phyloP scores from a whole-genome alignment of 2,329 filamentous ascomycete species.

The Mycocentrospora acerina region DNA sequence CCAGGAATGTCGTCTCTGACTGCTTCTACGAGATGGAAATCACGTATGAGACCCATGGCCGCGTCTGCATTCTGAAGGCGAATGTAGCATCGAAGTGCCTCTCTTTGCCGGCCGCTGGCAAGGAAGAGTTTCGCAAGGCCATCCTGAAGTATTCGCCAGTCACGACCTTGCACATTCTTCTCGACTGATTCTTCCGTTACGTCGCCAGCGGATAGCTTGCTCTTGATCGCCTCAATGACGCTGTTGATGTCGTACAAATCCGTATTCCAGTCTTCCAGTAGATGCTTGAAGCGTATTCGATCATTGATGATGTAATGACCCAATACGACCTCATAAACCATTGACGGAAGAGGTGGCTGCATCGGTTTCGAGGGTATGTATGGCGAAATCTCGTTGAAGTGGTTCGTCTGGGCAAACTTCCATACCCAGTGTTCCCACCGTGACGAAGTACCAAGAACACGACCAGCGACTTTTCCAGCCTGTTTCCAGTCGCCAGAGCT shows the following conservation, averaged over 20 bases:
- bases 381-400: slow-evolving; percentile 85
- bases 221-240: slow-evolving; percentile 76
- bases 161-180: slow-evolving; percentile 68
- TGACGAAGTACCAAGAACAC: slow-evolving; percentile 75
- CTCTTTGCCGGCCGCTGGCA: slow-evolving; percentile 74
- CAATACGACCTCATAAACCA: slow-evolving; percentile 86
- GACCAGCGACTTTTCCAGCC: slow-evolving; percentile 79
- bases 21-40: slow-evolving; percentile 86
- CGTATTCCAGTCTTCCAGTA: slow-evolving; percentile 80
- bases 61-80: slow-evolving; percentile 88
- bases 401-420: slow-evolving; percentile 82
- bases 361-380: slow-evolving; percentile 78
- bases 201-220: slow-evolving; percentile 75
- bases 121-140: slow-evolving; percentile 82
- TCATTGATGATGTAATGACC: slow-evolving; percentile 84
- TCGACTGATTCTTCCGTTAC: slow-evolving; percentile 75
- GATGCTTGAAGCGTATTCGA: slow-evolving; percentile 70
- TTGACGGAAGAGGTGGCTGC: slow-evolving; percentile 73
- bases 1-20: slow-evolving; percentile 87
- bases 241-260: slow-evolving; percentile 80
- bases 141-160: slow-evolving; percentile 90
- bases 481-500: slow-evolving; percentile 71
- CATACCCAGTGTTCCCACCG: slow-evolving; percentile 97
- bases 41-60: slow-evolving; percentile 80
- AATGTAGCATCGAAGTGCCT: slow-evolving; percentile 88